phyloP scores from a whole-genome alignment of 208 protist genomes.

The Leishmania aethiopica region DNA sequence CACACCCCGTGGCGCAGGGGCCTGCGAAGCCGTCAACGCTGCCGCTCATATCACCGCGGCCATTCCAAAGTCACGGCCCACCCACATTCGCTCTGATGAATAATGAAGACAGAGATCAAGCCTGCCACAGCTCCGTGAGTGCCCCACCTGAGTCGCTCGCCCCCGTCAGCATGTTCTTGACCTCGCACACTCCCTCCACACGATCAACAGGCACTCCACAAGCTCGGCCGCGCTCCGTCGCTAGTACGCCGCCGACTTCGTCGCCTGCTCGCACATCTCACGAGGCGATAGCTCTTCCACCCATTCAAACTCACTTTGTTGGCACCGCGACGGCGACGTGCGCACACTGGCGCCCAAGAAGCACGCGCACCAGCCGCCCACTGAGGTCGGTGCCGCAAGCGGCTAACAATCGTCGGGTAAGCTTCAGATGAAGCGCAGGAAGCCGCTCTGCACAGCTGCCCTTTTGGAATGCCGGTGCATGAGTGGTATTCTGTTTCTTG shows the following conservation, averaged over 20 bases:
- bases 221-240: not conserved
- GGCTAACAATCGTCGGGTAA: not conserved
- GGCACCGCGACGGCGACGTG: not conserved
- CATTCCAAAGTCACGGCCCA: not conserved
- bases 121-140: not conserved
- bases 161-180: not conserved
- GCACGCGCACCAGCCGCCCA: not conserved
- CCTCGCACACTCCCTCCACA: not conserved
- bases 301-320: not conserved
- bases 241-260: not conserved
- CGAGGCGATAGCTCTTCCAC: not conserved
- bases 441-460: no score
- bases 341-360: not conserved
- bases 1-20: not conserved
- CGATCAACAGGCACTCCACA: not conserved
- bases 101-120: not conserved
- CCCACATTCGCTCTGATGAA: not conserved
- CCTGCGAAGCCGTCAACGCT: constrained; percentile 2
- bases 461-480: not conserved
- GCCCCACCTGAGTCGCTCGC: not conserved
- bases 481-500: not conserved
- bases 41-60: not conserved
- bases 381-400: constrained; percentile 3
- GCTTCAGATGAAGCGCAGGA: not conserved
- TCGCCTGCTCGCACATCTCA: not conserved